Conservation (phyloP, 768 basidiomycete species). For the Tephrocybe rancida region DNA sequence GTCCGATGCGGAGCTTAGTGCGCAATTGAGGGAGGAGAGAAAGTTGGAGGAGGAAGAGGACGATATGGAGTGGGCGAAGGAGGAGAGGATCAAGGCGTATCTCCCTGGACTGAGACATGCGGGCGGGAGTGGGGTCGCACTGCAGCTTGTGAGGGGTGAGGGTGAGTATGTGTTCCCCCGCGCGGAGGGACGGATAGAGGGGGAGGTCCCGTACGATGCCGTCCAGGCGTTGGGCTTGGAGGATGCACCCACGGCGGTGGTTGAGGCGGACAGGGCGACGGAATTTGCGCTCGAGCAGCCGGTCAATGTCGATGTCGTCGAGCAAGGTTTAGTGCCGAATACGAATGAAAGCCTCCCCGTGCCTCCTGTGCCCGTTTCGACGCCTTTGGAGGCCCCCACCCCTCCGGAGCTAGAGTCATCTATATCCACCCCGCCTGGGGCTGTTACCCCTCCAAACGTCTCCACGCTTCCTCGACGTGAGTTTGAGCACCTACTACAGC, state of each 20-base stretch:
- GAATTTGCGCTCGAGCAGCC: constrained; percentile 8
- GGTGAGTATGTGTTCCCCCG: constrained; percentile 19
- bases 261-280: not conserved
- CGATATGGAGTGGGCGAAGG: constrained; percentile 16
- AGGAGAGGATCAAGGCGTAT: constrained; percentile 12
- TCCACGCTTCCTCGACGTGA: not conserved
- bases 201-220: constrained; percentile 12
- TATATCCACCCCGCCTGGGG: not conserved
- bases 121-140: not conserved
- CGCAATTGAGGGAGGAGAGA: constrained; percentile 17
- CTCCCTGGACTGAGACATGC: constrained; percentile 14
- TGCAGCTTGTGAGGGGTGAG: not conserved
- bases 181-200: not conserved
- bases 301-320: constrained; percentile 1
- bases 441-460: not conserved
- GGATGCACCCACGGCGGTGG: not conserved
- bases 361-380: not conserved
- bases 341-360: not conserved
- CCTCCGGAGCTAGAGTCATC: not conserved
- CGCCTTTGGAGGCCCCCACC: not conserved
- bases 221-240: constrained; percentile 2
- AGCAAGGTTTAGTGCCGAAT: not conserved
- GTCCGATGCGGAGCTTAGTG: constrained; percentile 15
- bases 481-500: constrained; percentile 10
- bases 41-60: constrained; percentile 11